Percentiles rank a stretch among this genome's conserved stretches.
Evolutionary conservation across 441 rosid species (phyloP).

Genomic region (Sinapis alba): DNA sequence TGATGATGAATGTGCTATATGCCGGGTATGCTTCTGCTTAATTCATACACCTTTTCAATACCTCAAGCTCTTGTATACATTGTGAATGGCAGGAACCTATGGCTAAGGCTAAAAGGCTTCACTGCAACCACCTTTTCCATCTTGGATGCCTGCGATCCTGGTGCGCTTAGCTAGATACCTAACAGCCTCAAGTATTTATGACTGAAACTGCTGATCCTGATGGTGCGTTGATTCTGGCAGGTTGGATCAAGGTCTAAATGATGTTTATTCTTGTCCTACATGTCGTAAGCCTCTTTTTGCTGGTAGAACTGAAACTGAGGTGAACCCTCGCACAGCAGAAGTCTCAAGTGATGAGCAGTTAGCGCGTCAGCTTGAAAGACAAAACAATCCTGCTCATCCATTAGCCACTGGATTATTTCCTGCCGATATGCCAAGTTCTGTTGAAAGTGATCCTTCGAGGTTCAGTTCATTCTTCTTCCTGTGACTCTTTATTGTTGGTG

Average conservation of each 20-base stretch:
- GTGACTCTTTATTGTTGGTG: conserved; percentile 3
- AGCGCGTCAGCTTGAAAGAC: conserved; percentile 77
- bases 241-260: conserved; percentile 99
- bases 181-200: conserved; percentile 21
- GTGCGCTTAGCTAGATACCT: conserved; percentile 49
- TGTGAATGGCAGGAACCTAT: conserved; percentile 86
- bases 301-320: conserved; percentile 69
- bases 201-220: conserved; percentile 30
- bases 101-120: conserved; percentile 96
- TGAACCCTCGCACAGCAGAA: conserved; percentile 49
- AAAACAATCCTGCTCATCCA: conserved; percentile 53
- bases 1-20: conserved; percentile 99
- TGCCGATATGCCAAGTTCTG: conserved; percentile 57
- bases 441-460: conserved; percentile 89
- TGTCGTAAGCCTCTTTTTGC: conserved; percentile 97
- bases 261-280: conserved; percentile 91
- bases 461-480: conserved; percentile 41
- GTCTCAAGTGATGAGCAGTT: conserved; percentile 75
- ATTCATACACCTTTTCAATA: conserved; percentile 24
- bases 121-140: conserved; percentile 95
- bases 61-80: conserved; percentile 30
- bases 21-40: conserved; percentile 69
- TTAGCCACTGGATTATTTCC: conserved; percentile 72
- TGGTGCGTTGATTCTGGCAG: conserved; percentile 51
- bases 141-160: conserved; percentile 99